Evolutionary conservation across 768 basidiomycete genomes (phyloP).

Genomic region (Russula foetens): DNA sequence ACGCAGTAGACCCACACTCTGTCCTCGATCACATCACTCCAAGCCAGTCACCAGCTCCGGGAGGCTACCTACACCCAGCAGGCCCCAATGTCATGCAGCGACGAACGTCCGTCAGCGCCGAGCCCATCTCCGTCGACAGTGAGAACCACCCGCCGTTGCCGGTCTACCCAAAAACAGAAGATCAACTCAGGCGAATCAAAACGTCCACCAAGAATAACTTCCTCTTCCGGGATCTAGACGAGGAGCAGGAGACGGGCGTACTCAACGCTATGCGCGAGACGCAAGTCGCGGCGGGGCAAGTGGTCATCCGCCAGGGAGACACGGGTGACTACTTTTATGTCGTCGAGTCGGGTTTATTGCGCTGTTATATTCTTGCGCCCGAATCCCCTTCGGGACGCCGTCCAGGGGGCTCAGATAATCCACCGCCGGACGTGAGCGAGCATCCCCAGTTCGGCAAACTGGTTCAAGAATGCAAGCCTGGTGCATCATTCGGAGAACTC

Average conservation of each 20-base stretch:
- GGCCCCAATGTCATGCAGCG: conserved; percentile 78
- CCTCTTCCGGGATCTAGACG: conserved; percentile 92
- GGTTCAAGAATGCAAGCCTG: conserved; percentile 79
- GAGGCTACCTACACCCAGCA: conserved; percentile 66
- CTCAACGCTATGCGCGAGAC: conserved; percentile 94
- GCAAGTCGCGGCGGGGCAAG: conserved; percentile 57
- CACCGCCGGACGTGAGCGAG: conserved; percentile 31
- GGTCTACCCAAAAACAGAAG: conserved; percentile 65
- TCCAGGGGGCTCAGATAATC: conserved; percentile 45
- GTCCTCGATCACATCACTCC: conserved; percentile 27
- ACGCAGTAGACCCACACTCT: conserved; percentile 34
- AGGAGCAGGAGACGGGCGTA: conserved; percentile 90
- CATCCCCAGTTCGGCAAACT: conserved; percentile 70
- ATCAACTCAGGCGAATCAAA: conserved; percentile 84
- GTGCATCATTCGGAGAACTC: conserved; percentile 89
- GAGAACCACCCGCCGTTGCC: conserved; percentile 60
- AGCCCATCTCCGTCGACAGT: conserved; percentile 83
- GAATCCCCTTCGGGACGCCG: conserved; percentile 36
- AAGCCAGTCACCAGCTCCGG: conserved; percentile 32
- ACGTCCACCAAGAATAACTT: conserved; percentile 83
- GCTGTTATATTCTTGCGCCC: conserved; percentile 73
- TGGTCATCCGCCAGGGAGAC: conserved; percentile 96
- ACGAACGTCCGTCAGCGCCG: conserved; percentile 91
- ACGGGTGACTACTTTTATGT: conserved; percentile 98
- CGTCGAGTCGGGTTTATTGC: conserved; percentile 80